phyloP scores from a whole-genome alignment of 2,329 filamentous ascomycete genomes.

The Ophiostoma montium region DNA sequence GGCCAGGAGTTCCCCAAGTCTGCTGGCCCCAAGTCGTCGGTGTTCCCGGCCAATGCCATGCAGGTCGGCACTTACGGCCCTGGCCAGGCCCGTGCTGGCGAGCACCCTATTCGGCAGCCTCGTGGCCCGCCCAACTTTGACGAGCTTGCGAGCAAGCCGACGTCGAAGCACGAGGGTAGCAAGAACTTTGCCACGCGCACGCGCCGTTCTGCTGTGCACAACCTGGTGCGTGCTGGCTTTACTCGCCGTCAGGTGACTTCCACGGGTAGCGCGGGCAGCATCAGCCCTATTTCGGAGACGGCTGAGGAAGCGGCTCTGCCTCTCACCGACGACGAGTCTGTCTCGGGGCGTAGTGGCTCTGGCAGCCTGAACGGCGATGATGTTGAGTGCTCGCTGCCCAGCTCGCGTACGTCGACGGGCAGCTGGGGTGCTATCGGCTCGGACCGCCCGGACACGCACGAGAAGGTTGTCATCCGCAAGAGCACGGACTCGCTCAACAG shows the following conservation, averaged over 20 bases:
- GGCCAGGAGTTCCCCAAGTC: conserved; percentile 38
- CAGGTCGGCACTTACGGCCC: conserved; percentile 74
- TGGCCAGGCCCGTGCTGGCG: conserved; percentile 81
- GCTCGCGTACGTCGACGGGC: conserved; percentile 62
- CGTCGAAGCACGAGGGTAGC: conserved; percentile 86
- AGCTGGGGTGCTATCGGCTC: conserved; percentile 71
- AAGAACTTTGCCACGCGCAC: conserved; percentile 94
- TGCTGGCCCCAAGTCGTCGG: conserved; percentile 61
- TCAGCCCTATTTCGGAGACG: conserved; percentile 80
- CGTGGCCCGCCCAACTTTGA: conserved; percentile 84
- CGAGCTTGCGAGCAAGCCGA: conserved; percentile 79
- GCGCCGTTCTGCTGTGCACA: conserved; percentile 81
- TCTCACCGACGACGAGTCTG: conserved; percentile 62
- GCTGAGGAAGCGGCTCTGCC: conserved; percentile 53
- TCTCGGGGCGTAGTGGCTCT: conserved; percentile 57
- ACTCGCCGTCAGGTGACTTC: conserved; percentile 69
- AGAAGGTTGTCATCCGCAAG: conserved; percentile 40
- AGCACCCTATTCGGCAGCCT: conserved; percentile 87
- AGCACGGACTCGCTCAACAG: conserved; percentile 51
- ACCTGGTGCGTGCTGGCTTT: conserved; percentile 76
- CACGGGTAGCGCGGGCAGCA: conserved; percentile 69
- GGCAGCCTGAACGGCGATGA: conserved; percentile 65
- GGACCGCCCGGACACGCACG: conserved; percentile 59
- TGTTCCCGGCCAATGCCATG: conserved; percentile 65
- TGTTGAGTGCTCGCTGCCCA: conserved; percentile 51